Evolutionary conservation across 805 yeast species (phyloP).

Genomic region (Saccharomyces kudriavzevii): DNA sequence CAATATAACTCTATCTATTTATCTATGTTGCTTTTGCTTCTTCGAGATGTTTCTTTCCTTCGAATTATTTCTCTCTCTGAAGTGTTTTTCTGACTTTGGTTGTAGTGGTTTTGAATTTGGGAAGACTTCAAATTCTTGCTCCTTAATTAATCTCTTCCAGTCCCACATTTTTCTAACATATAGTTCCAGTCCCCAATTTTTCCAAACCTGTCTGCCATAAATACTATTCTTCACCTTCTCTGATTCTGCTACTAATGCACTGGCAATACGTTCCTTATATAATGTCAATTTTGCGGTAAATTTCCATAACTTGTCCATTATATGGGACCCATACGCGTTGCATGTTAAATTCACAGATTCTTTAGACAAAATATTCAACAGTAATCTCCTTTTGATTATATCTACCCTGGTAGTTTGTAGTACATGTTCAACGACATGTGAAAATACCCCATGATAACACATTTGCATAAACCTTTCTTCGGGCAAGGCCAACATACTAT

Average conservation of each 20-base stretch:
- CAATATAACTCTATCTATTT: background rate
- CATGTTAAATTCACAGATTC: slow-evolving; percentile 57
- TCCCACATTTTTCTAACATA: slow-evolving; percentile 47
- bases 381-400: slow-evolving; percentile 50
- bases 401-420: slow-evolving; percentile 44
- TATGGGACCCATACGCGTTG: slow-evolving; percentile 85
- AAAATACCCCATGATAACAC: slow-evolving; percentile 84
- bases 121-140: slow-evolving; percentile 38
- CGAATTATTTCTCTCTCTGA: background rate
- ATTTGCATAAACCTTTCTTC: slow-evolving; percentile 57
- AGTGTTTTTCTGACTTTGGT: slow-evolving; percentile 15
- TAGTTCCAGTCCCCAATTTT: slow-evolving; percentile 85
- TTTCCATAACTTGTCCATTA: slow-evolving; percentile 75
- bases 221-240: slow-evolving; percentile 71
- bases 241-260: slow-evolving; percentile 48
- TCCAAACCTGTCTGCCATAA: slow-evolving; percentile 91
- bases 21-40: background rate
- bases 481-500: slow-evolving; percentile 52
- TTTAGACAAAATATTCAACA: slow-evolving; percentile 58
- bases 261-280: slow-evolving; percentile 81
- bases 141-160: slow-evolving; percentile 65
- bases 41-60: background rate
- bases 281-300: slow-evolving; percentile 70
- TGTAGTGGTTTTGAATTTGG: slow-evolving; percentile 30
- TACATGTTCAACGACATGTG: slow-evolving; percentile 74